A percentile compares a stretch with the other conserved stretches of the same genome.
Evolutionary conservation across 495 filamentous ascomycete genomes (phyloP).

Genomic region (Aspergillus avenaceus): DNA sequence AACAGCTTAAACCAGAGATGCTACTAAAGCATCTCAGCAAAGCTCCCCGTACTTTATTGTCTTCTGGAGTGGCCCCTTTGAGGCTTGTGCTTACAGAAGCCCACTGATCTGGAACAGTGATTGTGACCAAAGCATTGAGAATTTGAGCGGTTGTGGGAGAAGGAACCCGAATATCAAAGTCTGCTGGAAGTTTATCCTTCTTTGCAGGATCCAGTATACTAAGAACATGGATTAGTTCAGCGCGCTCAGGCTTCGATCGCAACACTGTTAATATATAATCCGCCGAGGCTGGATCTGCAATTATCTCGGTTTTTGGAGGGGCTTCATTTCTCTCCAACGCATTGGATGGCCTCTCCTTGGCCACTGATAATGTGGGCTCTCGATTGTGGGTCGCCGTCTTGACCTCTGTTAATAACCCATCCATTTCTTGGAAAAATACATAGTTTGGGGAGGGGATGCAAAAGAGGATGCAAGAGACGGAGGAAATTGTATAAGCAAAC

Average conservation of each 20-base stretch:
- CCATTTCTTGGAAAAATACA: conserved; percentile 27
- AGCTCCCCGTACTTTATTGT: conserved; percentile 31
- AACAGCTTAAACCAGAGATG: conserved; percentile 65
- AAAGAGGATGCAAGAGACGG: conserved; percentile 6
- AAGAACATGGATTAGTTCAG: conserved; percentile 50
- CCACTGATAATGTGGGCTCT: conserved; percentile 14
- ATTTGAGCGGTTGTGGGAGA: conserved; percentile 65
- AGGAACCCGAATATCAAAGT: conserved; percentile 60
- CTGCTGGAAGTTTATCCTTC: conserved; percentile 20
- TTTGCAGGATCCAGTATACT: conserved; percentile 46
- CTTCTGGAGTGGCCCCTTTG: conserved; percentile 21
- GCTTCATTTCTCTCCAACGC: conserved; percentile 4
- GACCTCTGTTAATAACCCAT: conserved; percentile 38
- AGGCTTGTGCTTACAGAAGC: conserved; percentile 46
- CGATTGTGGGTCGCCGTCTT: conserved; percentile 31
- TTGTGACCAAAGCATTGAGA: conserved; percentile 61
- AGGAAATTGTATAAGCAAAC: conserved; percentile 28
- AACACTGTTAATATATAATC: conserved; percentile 60
- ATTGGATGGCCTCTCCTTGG: conserved; percentile 10
- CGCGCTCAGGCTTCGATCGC: conserved; percentile 59
- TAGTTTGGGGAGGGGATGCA: neutral
- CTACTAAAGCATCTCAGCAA: conserved; percentile 68
- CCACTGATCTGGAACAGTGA: conserved; percentile 78
- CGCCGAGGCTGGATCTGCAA: conserved; percentile 35
- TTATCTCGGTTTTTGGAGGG: conserved; percentile 11